Evolutionary conservation across 2,329 filamentous ascomycete genomes (phyloP), one percentile per base, ranked within the genome.

Genomic region (Talaromyces sp.): DNA sequence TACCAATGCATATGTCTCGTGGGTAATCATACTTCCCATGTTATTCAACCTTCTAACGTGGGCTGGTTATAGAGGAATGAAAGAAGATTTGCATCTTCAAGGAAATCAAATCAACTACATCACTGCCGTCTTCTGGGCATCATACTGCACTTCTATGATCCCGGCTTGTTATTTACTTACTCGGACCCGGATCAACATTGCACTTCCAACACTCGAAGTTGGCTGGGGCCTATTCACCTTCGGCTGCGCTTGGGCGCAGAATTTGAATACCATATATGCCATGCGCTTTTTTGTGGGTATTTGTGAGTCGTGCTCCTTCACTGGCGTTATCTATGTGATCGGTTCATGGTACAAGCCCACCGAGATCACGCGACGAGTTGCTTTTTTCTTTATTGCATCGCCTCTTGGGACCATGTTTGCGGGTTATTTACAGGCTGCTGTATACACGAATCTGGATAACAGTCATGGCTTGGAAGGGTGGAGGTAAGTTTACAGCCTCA

Each of bases 131-230:
- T 68, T 73, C 52, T 79, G 77, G 77, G 75, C 74, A 2, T 77
- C 77, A 0, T 80, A 80, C 65, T 80, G 77, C 68, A 73, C 72
- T 3, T 75, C 75, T 45, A 79, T 80, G 76, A 78, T 79, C 50
- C 77, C 78, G 10, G 75, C 77, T 6, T 76, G 77, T 66, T 79
- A 79, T 67, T 75, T 72, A 63, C 67, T 79, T 8, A 79, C 78
- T 1, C 66, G 69, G 27, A 70, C 65, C 17, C 68, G 67, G 3
- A 68, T 71, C 49, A 73, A 73, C 54, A 65, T 72, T 15, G 68
- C 70, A 19, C 43, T 72, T 2, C 69, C 70, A 15, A 67, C 66
- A 2, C 61, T 73, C 8, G 71, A 72, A 49, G 61, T 71, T 6
- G 68, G 68, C 31, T 71, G 70, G 72, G 70, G 68, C 7, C 50